Base-by-base conservation (phyloP, 108 stramenopile species). In the Cyclostephanos tholiformis region DNA sequence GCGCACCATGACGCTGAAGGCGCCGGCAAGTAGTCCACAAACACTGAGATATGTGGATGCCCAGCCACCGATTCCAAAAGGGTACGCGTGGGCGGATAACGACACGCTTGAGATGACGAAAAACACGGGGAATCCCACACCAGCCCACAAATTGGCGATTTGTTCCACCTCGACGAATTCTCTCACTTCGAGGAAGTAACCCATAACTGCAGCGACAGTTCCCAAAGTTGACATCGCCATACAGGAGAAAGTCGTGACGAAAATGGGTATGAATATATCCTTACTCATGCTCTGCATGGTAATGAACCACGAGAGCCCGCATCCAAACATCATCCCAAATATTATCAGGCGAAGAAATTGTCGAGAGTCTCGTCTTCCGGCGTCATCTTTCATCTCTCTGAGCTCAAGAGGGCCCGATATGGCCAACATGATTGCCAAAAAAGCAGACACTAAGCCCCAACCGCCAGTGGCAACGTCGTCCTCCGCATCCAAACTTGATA, bases 371-470 rank as follows among this genome's bases (percentile, higher is more conserved):
- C 80, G 89, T 48, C 81, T 69, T n/a, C 88, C 88, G 0, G 88
- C 81, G 1, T 75, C 63, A 57, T 83, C 84, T 35, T 77, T 63
- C 35, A 87, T 49, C 60, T 93, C 92, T 51, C 86, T 80, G 25
- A 93, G 68, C 63, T 93, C 92, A 30, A 93, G 67, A 13, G 92
- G 92, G 11, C 92, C 92, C 3, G 88, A 85, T n/a, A 93, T 72
- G 32, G 92, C 88, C 51, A 93, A 63, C 23, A 93, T 48, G 30
- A 89, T 89, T 35, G 92, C 92, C 22, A 93, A 57, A 16, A 84
- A 76, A 3, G 92, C 84, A 36, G 80, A 76, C 53, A 93, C 50
- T 30, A 93, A 77, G 2, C 92, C 92, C 89, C 88, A 93, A 36
- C 92, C 92, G 39, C 92, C 92, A 16, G 51, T 76, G 57, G 60